Conservation (phyloP, 148 eudicot species). For the Vaccinium vitisidaea region DNA sequence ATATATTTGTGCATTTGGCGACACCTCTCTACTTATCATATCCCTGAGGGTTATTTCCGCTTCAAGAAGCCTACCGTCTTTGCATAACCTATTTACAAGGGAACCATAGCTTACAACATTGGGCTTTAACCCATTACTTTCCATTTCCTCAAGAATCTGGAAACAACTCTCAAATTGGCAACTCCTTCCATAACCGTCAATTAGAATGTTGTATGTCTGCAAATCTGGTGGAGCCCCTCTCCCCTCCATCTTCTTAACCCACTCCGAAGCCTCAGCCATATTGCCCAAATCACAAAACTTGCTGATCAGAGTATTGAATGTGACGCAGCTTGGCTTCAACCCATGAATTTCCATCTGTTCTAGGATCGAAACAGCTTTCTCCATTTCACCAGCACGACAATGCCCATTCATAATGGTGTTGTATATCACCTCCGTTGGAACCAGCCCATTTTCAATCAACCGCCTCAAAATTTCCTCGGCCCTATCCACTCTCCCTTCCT, state of each 20-base stretch:
- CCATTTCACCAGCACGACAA: conserved; percentile 49
- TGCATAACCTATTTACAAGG: conserved; percentile 65
- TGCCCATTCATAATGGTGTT: conserved; percentile 67
- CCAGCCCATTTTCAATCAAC: conserved; percentile 42
- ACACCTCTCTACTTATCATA: conserved; percentile 58
- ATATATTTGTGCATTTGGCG: conserved; percentile 60
- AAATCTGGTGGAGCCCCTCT: conserved; percentile 50
- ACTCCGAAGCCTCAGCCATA: conserved; percentile 55
- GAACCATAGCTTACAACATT: conserved; percentile 75
- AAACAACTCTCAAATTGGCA: conserved; percentile 61
- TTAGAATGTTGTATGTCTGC: conserved; percentile 67
- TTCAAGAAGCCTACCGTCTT: conserved; percentile 68
- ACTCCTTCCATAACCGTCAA: conserved; percentile 66
- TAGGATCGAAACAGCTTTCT: conserved; percentile 41
- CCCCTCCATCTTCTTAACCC: conserved; percentile 60
- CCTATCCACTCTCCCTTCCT: conserved; percentile 55
- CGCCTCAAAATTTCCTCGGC: conserved; percentile 54
- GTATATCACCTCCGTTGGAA: conserved; percentile 55
- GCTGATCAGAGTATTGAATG: conserved; percentile 59
- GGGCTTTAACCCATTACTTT: conserved; percentile 53
- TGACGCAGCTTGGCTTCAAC: conserved; percentile 46
- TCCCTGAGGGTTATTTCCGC: conserved; percentile 63
- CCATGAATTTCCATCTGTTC: conserved; percentile 56
- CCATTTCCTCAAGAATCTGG: conserved; percentile 65
- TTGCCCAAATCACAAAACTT: conserved; percentile 54